Evolutionary conservation across 495 filamentous ascomycete genomes (phyloP).

Genomic region (Massariosphaeria phaeospora): DNA sequence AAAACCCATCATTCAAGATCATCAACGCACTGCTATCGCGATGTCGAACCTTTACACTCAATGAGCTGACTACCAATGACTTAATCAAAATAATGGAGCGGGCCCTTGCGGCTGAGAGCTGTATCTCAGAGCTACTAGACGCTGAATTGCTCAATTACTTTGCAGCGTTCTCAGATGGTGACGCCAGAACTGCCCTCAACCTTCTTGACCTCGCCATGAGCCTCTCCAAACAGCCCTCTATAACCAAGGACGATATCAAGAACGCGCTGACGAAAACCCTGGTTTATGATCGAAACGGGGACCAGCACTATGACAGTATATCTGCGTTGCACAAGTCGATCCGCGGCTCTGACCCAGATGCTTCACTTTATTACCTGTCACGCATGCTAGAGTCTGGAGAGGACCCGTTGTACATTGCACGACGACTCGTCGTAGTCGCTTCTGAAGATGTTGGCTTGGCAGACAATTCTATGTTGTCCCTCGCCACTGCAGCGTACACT

Average conservation of each 20-base stretch:
- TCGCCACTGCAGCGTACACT: conserved; percentile 78
- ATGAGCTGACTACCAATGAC: conserved; percentile 65
- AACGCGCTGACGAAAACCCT: conserved; percentile 77
- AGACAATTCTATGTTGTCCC: conserved; percentile 75
- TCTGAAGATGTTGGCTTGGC: conserved; percentile 91
- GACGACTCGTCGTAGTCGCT: conserved; percentile 84
- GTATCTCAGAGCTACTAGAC: conserved; percentile 56
- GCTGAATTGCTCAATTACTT: conserved; percentile 74
- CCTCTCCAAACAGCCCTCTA: conserved; percentile 49
- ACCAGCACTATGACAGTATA: conserved; percentile 94
- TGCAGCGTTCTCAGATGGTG: conserved; percentile 79
- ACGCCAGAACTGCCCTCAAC: conserved; percentile 88
- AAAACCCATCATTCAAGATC: conserved; percentile 95
- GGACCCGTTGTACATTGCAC: conserved; percentile 86
- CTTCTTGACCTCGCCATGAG: conserved; percentile 81
- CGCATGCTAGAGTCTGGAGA: conserved; percentile 97
- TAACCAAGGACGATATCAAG: conserved; percentile 66
- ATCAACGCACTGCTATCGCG: conserved; percentile 81
- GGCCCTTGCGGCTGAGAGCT: conserved; percentile 50
- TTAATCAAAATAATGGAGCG: conserved; percentile 66
- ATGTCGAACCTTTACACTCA: conserved; percentile 83
- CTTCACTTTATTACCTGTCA: conserved; percentile 84
- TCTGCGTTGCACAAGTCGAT: conserved; percentile 96
- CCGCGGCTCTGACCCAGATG: conserved; percentile 79
- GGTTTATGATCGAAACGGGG: conserved; percentile 89